phyloP scores from a whole-genome alignment of 2,329 filamentous ascomycete species.

The Lasiodiplodia theobromae region DNA sequence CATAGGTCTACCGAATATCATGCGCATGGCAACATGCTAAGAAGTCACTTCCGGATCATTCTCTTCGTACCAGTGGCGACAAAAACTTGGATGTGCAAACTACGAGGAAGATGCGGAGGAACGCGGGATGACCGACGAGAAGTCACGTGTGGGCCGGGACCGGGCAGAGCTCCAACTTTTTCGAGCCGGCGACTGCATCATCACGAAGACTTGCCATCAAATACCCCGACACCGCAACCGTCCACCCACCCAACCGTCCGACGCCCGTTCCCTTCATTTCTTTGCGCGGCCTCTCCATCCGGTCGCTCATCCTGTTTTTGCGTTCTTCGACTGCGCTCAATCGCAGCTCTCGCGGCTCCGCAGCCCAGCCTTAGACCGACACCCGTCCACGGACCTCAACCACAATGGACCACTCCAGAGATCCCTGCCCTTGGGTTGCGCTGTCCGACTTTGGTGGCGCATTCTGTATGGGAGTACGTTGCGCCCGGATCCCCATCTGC shows the following conservation, averaged over 20 bases:
- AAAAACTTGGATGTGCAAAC: not conserved
- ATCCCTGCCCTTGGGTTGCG: slow-evolving; percentile 96
- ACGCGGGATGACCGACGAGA: slow-evolving; percentile 9
- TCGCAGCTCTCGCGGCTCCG: slow-evolving; percentile 12
- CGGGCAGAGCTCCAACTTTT: slow-evolving; percentile 28
- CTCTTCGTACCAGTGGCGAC: slow-evolving; percentile 1
- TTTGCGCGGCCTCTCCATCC: not conserved
- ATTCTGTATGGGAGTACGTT: slow-evolving; percentile 91
- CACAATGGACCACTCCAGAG: slow-evolving; percentile 90
- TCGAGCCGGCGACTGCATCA: slow-evolving; percentile 25
- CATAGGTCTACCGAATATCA: slow-evolving; percentile 5
- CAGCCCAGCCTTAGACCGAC: not conserved
- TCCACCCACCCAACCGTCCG: slow-evolving; percentile 5
- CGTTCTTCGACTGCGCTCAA: slow-evolving; percentile 4
- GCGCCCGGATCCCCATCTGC: slow-evolving; percentile 12
- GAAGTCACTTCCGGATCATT: not conserved
- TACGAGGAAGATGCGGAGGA: slow-evolving; percentile 15
- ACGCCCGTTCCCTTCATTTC: not conserved
- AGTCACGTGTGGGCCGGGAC: slow-evolving; percentile 9
- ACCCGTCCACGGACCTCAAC: slow-evolving; percentile 15
- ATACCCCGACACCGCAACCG: slow-evolving; percentile 19
- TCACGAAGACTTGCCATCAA: slow-evolving; percentile 26
- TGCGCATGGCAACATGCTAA: not conserved
- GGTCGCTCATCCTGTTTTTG: not conserved
- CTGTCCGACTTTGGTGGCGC: slow-evolving; percentile 98